phyloP scores from a whole-genome alignment of 306 rosid species.

The Begonia fuchsioides region DNA sequence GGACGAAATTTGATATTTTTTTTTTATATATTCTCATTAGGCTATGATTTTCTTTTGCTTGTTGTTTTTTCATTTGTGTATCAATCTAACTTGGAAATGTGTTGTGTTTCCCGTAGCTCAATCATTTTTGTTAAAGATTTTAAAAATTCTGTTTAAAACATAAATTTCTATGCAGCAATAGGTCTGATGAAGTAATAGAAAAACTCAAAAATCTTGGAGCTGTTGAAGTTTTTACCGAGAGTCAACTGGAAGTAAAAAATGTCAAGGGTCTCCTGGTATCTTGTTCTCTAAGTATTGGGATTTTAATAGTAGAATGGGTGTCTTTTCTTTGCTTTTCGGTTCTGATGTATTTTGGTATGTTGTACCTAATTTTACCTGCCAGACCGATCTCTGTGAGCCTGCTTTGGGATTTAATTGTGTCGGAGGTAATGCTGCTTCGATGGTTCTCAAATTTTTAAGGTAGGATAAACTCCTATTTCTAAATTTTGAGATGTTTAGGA shows the following conservation, averaged over 20 bases:
- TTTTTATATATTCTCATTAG: too few relatives aligned
- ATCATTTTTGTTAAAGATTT: too few relatives aligned
- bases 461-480: slow-evolving; percentile 17
- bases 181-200: slow-evolving; percentile 60
- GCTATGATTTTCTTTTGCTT: too few relatives aligned
- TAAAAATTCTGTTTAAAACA: too few relatives aligned
- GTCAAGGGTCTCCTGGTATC: slow-evolving; percentile 82
- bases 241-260: slow-evolving; percentile 69
- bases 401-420: slow-evolving; percentile 81
- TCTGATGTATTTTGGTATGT: background rate
- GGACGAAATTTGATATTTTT: background rate
- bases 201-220: slow-evolving; percentile 71
- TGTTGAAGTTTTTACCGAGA: slow-evolving; percentile 68
- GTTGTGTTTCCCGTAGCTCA: background rate
- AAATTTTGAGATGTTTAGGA: background rate
- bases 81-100: too few relatives aligned
- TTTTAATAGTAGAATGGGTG: background rate
- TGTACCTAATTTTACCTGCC: slow-evolving; percentile 20
- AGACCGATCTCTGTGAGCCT: slow-evolving; percentile 67
- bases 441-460: slow-evolving; percentile 86
- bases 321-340: background rate
- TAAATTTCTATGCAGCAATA: slow-evolving; percentile 31
- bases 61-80: too few relatives aligned
- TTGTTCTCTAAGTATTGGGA: slow-evolving; percentile 1
- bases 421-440: slow-evolving; percentile 85